A percentile compares a stretch with the other conserved stretches of the same genome.
Conservation (phyloP, 192 early-diverging fungal species). For the Umbelopsis ramanniana region DNA sequence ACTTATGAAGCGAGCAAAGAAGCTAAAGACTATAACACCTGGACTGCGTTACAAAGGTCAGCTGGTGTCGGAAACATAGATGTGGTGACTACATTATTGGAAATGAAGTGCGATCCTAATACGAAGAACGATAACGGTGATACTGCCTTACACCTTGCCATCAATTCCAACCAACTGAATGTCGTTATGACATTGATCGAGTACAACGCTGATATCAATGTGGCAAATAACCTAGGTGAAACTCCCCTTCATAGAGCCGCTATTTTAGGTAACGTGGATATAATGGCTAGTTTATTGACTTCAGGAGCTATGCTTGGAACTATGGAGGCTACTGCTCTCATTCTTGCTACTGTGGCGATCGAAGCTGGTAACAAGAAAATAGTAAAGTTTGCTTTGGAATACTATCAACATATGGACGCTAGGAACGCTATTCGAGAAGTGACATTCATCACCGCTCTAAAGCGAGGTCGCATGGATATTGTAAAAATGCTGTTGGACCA, state of each 20-base stretch:
- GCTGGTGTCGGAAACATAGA: background rate
- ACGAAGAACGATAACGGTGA: background rate
- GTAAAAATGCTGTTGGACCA: background rate
- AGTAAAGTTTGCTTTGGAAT: background rate
- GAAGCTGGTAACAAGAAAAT: background rate
- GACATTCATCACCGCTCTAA: background rate
- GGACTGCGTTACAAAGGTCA: background rate
- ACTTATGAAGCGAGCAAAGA: background rate
- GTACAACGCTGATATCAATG: background rate
- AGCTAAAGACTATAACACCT: background rate
- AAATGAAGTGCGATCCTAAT: background rate
- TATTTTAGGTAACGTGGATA: background rate
- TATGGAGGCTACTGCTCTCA: background rate
- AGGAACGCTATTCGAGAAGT: background rate
- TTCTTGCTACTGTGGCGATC: background rate
- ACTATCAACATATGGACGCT: background rate
- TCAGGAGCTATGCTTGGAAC: background rate
- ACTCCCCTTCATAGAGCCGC: background rate
- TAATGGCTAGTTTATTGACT: background rate
- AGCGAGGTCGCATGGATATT: background rate
- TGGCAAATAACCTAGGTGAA: background rate
- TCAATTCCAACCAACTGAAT: background rate
- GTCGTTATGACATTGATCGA: background rate
- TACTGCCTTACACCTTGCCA: background rate
- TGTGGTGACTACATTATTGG: background rate